Evolutionary conservation across 805 yeast genomes (phyloP).

Genomic region (Nakazawaea sp.): DNA sequence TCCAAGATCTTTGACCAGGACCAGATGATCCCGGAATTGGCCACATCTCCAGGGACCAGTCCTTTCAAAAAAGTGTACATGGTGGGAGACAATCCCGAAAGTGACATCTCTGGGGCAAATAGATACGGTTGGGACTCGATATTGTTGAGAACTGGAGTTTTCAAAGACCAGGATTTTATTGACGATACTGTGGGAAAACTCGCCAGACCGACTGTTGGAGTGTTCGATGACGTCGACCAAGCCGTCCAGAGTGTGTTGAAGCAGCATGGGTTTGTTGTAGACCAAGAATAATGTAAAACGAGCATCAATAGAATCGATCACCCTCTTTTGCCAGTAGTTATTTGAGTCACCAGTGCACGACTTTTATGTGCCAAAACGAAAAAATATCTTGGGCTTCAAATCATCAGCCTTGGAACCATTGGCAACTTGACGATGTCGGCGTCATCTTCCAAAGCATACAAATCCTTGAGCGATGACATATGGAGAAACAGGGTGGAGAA

Average conservation of each 20-base stretch:
- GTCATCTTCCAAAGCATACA: constrained; percentile 27
- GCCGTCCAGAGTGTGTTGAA: constrained; percentile 29
- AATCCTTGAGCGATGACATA: constrained; percentile 72
- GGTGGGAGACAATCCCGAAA: constrained; percentile 97
- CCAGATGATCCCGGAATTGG: constrained; percentile 37
- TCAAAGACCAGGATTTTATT: constrained; percentile 48
- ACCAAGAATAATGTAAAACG: no score
- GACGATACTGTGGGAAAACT: constrained; percentile 14
- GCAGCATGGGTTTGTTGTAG: constrained; percentile 7
- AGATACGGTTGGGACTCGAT: constrained; percentile 84
- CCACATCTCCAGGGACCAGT: constrained; percentile 28
- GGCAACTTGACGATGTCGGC: neutral
- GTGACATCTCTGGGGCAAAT: constrained; percentile 88
- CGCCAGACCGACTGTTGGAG: constrained; percentile 43
- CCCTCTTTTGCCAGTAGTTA: no score
- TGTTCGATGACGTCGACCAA: constrained; percentile 39
- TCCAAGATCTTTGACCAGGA: constrained; percentile 11
- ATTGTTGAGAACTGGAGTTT: constrained; percentile 86
- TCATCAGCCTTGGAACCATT: neutral
- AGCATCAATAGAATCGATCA: no score
- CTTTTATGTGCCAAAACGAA: no score
- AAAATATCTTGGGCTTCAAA: no score
- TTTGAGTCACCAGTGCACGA: no score
- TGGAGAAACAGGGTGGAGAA: constrained; percentile 89
- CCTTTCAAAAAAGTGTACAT: constrained; percentile 69